Evolutionary conservation across 352 stramenopile species (phyloP), one percentile per base, ranked within the genome.

Genomic region (Phytophthora kernoviae): DNA sequence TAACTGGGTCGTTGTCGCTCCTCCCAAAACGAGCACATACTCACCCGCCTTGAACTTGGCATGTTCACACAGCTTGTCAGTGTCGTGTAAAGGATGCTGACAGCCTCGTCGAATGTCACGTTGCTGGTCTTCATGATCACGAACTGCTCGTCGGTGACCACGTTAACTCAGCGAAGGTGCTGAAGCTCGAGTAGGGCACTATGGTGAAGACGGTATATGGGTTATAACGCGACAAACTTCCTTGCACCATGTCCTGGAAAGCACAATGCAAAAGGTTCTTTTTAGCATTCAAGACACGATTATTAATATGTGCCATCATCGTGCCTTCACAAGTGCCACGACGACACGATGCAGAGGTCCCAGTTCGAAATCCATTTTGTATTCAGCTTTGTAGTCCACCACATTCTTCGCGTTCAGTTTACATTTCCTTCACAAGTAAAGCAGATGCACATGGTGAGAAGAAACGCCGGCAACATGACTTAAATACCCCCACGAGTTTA

Each of bases 1-100:
- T 41, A 94, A 57, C 27, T 91, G 79, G 24, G 89, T 45, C 1
- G 66, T 82, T 18, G 78, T 81, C 49, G 69, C 78, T 1, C 81
- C 80, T 5, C 79, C 79, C 33, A 88, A 70, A 8, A 90, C 58
- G 4, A 91, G 53, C 48, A 88, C 52, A 6, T 46, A 43, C 44
- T 62, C 52, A 4, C 40, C 69, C 27, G 18, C 58, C 51, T 66
- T 41, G 8, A 70, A 39, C 33, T 67, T 58, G 8, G 59, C 59
- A 46, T 72, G 59, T 6, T 65, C 51, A 10, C 58, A 5, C 11
- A 91, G 22, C 65, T 77, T 1, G 76, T 87, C 24, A 89, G 32
- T 39, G 79, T 81, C 0, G 68, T 69, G 24, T 69, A 58, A 14
- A 65, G 63, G 1, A 90, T 39, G 22, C 73, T 70, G 2, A 77